Evolutionary conservation across 768 basidiomycete species (phyloP), one percentile per base, ranked within the genome.

Genomic region (Suillus discolor): DNA sequence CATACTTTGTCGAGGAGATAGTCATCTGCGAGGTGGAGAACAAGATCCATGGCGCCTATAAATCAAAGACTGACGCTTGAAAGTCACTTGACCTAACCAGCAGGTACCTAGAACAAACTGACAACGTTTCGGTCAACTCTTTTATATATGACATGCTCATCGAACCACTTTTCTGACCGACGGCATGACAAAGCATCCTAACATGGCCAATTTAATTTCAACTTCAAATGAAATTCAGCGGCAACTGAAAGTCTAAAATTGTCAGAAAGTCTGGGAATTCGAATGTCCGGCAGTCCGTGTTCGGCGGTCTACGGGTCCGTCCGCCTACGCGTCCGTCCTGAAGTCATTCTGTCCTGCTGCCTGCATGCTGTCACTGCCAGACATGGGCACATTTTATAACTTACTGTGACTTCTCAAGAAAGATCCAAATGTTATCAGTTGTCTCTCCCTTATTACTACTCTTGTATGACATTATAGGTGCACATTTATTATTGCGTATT

Each of bases 1-100:
- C 91, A 98, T n/a, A 89, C 75, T 57, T 79, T 79, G 86, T 98
- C 96, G 70, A 97, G 82, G 57, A 92, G 34, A 73, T 83, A 84
- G 39, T 89, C 84, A 79, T 98, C 95, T 49, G 83, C 82, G 68
- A 89, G 55, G 68, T 81, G 65, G 59, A 98, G 87, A n/a, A 96
- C 80, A 75, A 93, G 75, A 81, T 98, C 96, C 96, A 98, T 98
- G 66, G 42, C 45, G 44, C 18, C n/a, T 20, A 47, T 41, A 23
- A 60, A 41, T 28, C 36, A 39, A 59, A 11, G 12, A n/a, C 34
- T 36, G 3, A 36, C 34, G 5, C 15, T 5, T 13, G n/a, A 4
- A 23, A 8, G 34, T 23, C 15, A 38, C 34, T 65, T 57, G 20
- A 54, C 42, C 63, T 39, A 39, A 25, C 23, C 11, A 61, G 57